Base-by-base conservation (phyloP, 2,329 filamentous ascomycete species). In the Macrophomina phaseolina region DNA sequence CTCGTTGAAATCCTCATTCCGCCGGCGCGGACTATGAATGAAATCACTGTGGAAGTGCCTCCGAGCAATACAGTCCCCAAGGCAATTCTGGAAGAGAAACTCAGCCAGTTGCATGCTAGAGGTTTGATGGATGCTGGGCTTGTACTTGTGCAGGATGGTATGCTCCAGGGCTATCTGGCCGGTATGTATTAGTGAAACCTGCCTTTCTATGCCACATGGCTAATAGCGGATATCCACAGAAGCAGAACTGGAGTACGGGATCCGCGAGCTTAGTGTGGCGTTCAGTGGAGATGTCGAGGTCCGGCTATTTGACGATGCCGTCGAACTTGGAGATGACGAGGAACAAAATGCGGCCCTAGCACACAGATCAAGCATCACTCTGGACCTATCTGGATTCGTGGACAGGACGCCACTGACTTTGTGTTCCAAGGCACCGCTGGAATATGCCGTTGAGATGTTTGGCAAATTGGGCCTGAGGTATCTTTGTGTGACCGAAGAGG, bases 371-470 rank as follows among this genome's bases (percentile, higher is more conserved):
- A 40, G 4, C 32, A 36, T 14, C 48, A 75, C 80, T 32, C 74
- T 84, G 16, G 81, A 84, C 55, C 70, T 88, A 12, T 76, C 78
- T 0, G 78, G 76, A 1, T 85, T 87, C 69, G 80, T 88, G 0
- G 86, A 88, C 71, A 77, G 81, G 1, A 87, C 84, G 16, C 85
- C 85, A 1, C 68, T 88, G 66, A 82, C 76, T 1, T 73, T 88
- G 5, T 83, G 79, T 65, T 80, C 79, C 0, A 80, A 81, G 52
- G 84, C 86, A 51, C 86, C 86, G 9, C 79, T 88, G 70, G 86
- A 89, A 73, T 86, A 86, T 73, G 84, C 81, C 0, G 83, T 87
- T 1, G 86, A 88, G 74, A 84, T 88, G 81, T 87, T 88, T 77
- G 82, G 81, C 3, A 87, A 86, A 71, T 71, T 89, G 49, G 86